Percentiles rank a stretch among this genome's conserved stretches.
Evolutionary conservation across 352 stramenopile genomes (phyloP).

Genomic region (Phytophthora europaea): DNA sequence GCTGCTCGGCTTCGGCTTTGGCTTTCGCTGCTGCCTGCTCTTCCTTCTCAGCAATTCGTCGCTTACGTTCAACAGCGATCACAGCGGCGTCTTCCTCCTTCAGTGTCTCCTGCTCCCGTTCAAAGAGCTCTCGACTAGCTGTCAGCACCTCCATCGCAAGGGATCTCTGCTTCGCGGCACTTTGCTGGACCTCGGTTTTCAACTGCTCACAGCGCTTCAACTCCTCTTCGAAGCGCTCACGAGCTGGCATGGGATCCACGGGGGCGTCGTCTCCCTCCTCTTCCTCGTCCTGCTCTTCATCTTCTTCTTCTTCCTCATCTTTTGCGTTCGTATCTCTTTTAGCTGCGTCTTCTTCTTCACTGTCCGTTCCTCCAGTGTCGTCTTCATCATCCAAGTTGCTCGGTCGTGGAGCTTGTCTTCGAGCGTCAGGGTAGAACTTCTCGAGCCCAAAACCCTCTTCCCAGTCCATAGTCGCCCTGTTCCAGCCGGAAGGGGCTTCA

Average conservation of each 20-base stretch:
- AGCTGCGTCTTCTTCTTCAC: neutral
- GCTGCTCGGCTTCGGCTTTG: conserved; percentile 49
- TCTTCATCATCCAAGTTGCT: conserved; percentile 12
- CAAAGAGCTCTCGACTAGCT: conserved; percentile 65
- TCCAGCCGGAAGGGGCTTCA: conserved; percentile 65
- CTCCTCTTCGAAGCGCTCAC: conserved; percentile 54
- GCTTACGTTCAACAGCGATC: conserved; percentile 58
- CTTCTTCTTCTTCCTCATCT: conserved; percentile 21
- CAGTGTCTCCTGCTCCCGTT: conserved; percentile 61
- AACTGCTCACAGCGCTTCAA: conserved; percentile 42
- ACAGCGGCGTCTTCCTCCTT: conserved; percentile 55
- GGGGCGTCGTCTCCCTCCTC: conserved; percentile 30
- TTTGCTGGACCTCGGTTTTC: conserved; percentile 46
- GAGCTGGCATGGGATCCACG: conserved; percentile 56
- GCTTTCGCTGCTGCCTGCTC: conserved; percentile 63
- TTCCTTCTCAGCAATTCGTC: conserved; percentile 52
- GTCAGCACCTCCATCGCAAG: conserved; percentile 74
- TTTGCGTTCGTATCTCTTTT: conserved; percentile 13
- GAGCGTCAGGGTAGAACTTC: conserved; percentile 49
- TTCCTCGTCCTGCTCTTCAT: conserved; percentile 16
- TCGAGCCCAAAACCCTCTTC: conserved; percentile 56
- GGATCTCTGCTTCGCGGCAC: conserved; percentile 47
- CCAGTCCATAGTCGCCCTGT: conserved; percentile 67
- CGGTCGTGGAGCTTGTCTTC: neutral
- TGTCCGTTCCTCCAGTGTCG: conserved; percentile 14